Evolutionary conservation across 306 rosid species (phyloP).

Genomic region (Rosa persica): DNA sequence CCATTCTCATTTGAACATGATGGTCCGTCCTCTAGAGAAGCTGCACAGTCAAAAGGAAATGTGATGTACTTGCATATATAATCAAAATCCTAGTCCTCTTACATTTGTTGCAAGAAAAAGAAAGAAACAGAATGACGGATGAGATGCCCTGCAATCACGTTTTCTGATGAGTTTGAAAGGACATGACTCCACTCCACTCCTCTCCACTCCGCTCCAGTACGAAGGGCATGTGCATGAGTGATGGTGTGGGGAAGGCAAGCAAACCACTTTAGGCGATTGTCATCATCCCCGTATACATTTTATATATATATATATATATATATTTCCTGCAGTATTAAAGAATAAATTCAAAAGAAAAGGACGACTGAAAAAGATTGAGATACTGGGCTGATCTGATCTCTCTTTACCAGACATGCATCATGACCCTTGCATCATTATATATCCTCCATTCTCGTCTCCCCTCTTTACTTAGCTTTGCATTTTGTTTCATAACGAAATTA

Average conservation of each 20-base stretch:
- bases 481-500: neutral
- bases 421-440: constrained; percentile 55
- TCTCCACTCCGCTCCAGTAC: constrained; percentile 47
- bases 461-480: constrained; percentile 6
- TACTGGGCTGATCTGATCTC: constrained; percentile 38
- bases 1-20: neutral
- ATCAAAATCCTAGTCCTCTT: neutral
- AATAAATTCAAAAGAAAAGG: constrained; percentile 7
- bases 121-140: neutral
- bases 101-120: neutral
- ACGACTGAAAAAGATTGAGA: constrained; percentile 45
- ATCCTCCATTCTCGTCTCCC: constrained; percentile 52
- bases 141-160: neutral
- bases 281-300: constrained; percentile 28
- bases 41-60: neutral
- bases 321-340: constrained; percentile 13
- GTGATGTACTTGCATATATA: neutral
- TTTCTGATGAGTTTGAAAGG: constrained; percentile 13
- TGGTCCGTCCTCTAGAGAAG: neutral
- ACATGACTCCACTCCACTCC: constrained; percentile 59
- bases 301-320: too few species aligned
- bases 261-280: constrained; percentile 42
- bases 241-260: constrained; percentile 51
- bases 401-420: constrained; percentile 82
- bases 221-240: constrained; percentile 81